These are phyloP conservation scores for Epichloe gansuensis DNA, from an alignment of 2,329 filamentous ascomycete genomes.

Conservation along the genomic window DNA sequence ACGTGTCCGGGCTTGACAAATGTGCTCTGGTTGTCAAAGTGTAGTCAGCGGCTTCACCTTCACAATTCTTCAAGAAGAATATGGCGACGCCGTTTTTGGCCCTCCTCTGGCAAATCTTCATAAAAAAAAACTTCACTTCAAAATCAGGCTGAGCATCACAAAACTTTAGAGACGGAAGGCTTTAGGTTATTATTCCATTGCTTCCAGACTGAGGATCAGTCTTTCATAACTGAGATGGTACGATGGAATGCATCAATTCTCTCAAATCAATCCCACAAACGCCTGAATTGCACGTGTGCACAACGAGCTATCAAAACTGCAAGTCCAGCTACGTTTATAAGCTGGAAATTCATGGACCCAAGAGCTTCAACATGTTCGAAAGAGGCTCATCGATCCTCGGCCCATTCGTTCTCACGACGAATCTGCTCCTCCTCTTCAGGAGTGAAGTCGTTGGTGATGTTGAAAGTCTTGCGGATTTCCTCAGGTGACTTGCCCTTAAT, in stretches of 20 bases:
- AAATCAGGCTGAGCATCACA: neutral
- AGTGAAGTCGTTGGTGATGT: slow-evolving; percentile 99
- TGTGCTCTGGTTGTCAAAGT: no score
- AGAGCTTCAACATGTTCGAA: neutral
- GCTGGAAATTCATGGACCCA: neutral
- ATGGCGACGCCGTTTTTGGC: neutral
- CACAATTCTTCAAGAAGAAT: neutral
- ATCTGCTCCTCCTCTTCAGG: slow-evolving; percentile 99
- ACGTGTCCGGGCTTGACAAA: no score
- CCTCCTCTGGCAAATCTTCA: neutral
- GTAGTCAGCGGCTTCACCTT: neutral
- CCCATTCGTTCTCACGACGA: slow-evolving; percentile 82
- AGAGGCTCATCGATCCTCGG: slow-evolving; percentile 57
- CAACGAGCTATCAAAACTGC: neutral
- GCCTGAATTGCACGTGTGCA: slow-evolving; percentile 8
- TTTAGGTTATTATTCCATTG: neutral
- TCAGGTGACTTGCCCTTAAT: slow-evolving; percentile 99
- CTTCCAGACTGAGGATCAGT: neutral
- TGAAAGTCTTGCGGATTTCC: slow-evolving; percentile 99
- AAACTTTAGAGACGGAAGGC: neutral
- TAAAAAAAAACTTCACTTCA: no score
- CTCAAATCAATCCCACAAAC: slow-evolving; percentile 10
- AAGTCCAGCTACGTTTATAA: neutral
- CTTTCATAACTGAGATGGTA: neutral
- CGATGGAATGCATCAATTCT: slow-evolving; percentile 5